A percentile compares a stretch with the other conserved stretches of the same genome.
Evolutionary conservation across 1,284 basidiomycete genomes (phyloP).

Genomic region (Pascua sp.): DNA sequence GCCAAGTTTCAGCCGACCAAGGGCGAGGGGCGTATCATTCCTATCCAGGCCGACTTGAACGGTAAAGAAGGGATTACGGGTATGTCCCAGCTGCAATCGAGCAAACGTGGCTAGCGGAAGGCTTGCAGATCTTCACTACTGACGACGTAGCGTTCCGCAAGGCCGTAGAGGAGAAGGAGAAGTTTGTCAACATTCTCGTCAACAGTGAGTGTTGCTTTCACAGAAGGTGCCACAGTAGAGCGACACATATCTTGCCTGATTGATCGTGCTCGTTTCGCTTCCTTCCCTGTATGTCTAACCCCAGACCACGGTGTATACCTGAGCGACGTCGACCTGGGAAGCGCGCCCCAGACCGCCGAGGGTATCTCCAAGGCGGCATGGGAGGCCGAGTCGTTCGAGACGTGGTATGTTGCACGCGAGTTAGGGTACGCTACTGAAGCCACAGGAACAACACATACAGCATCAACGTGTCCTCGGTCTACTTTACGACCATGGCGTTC

Average conservation of each 20-base stretch:
- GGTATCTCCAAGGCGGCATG: slow-evolving; percentile 41
- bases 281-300: background rate
- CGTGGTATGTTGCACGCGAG: slow-evolving; percentile 29
- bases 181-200: slow-evolving; percentile 37
- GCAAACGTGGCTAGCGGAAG: no score
- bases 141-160: slow-evolving; percentile 29
- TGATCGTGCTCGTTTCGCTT: no score
- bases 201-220: slow-evolving; percentile 28
- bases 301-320: slow-evolving; percentile 45
- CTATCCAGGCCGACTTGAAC: slow-evolving; percentile 41
- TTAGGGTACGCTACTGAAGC: background rate
- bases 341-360: slow-evolving; percentile 38
- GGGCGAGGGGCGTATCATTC: slow-evolving; percentile 31
- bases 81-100: background rate
- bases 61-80: slow-evolving; percentile 43
- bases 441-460: slow-evolving; percentile 27
- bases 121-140: background rate
- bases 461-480: slow-evolving; percentile 45
- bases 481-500: slow-evolving; percentile 48
- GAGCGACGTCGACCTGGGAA: slow-evolving; percentile 27
- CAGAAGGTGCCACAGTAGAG: no score
- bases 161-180: slow-evolving; percentile 31
- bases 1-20: slow-evolving; percentile 17
- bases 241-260: no score
- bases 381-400: slow-evolving; percentile 38